Percentiles rank a stretch among this genome's conserved stretches.
Conservation (phyloP, 441 rosid species). For the Theobroma grandiflorum region DNA sequence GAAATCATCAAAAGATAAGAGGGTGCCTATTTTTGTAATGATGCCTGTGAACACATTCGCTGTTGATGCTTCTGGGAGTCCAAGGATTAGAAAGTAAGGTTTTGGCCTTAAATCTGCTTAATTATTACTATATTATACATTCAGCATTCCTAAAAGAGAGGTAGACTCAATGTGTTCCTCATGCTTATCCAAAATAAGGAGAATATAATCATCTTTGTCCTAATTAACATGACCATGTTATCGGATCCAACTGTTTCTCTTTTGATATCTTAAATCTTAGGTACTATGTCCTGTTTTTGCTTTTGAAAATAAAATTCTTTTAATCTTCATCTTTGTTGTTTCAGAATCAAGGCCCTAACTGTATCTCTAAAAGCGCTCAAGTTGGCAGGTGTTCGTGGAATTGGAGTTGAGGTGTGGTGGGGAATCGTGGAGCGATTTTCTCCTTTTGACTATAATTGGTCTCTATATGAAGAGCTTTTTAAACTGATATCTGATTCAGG, state of each 20-base stretch:
- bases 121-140: background rate
- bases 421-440: constrained; percentile 67
- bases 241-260: background rate
- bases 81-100: constrained; percentile 55
- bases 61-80: constrained; percentile 61
- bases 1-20: constrained; percentile 64
- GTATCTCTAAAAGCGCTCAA: constrained; percentile 73
- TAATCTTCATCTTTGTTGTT: constrained; percentile 39
- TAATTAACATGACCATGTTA: background rate
- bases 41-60: constrained; percentile 60
- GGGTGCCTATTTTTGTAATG: constrained; percentile 67
- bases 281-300: constrained; percentile 14
- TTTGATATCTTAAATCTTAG: background rate
- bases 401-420: constrained; percentile 81
- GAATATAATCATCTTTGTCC: background rate
- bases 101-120: constrained; percentile 12
- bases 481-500: constrained; percentile 60
- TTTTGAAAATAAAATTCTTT: constrained; percentile 17
- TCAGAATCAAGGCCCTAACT: constrained; percentile 69
- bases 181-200: background rate
- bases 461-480: constrained; percentile 66
- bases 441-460: constrained; percentile 67
- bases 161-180: background rate
- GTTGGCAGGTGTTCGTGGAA: constrained; percentile 72
- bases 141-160: background rate